Evolutionary conservation across 148 eudicot species (phyloP).

Genomic region (Spergularia marina): DNA sequence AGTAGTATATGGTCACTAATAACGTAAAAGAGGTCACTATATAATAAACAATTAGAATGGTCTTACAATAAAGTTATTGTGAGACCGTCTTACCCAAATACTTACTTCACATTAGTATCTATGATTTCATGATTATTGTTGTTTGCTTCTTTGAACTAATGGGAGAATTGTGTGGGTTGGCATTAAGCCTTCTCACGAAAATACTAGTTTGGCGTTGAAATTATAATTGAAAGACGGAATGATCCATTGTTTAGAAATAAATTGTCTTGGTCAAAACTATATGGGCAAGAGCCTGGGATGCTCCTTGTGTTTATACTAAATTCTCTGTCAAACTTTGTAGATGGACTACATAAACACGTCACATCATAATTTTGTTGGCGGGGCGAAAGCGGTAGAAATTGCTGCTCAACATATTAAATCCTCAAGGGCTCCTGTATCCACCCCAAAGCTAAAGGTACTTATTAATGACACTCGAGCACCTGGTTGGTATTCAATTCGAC

Average conservation of each 20-base stretch:
- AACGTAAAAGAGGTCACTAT: too few species aligned
- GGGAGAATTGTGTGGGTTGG: not conserved
- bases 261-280: not conserved
- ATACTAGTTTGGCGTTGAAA: not conserved
- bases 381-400: conserved; percentile 82
- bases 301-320: conserved; percentile 9
- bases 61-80: too few species aligned
- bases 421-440: conserved; percentile 43
- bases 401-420: conserved; percentile 63
- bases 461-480: not conserved
- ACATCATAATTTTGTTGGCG: conserved; percentile 84
- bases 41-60: too few species aligned
- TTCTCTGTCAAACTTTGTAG: conserved; percentile 33
- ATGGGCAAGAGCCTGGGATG: not conserved
- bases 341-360: conserved; percentile 97
- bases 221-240: not conserved
- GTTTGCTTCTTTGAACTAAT: not conserved
- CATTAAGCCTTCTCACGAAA: not conserved
- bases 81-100: too few species aligned
- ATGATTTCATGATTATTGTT: not conserved
- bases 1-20: too few species aligned
- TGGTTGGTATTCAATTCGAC: not conserved
- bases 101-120: too few species aligned
- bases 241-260: conserved; percentile 8
- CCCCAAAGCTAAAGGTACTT: conserved; percentile 59